Base-by-base conservation (phyloP, 768 basidiomycete genomes). In the Flagelloscypha sp. region DNA sequence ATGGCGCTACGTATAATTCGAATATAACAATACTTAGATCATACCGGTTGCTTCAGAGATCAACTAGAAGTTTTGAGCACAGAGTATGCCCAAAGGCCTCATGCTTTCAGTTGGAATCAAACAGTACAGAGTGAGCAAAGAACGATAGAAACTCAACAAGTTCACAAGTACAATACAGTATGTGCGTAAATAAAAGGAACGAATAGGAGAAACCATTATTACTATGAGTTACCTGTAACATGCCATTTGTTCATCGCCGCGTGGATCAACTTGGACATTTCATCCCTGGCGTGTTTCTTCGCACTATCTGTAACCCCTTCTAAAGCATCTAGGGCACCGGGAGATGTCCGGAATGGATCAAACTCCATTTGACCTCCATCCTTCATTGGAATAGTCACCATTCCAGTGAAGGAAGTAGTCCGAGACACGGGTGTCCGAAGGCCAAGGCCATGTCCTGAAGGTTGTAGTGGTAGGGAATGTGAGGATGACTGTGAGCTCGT, bases 291-390 rank as follows among this genome's bases (percentile, higher is more conserved):
- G 45, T 84, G 76, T 50, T 84, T 84, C 68, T 87, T 88, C 27
- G 85, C 84, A 47, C 79, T 82, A 37, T 80, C 75, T 0, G 82
- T 75, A 40, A 89, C 83, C 4, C 84, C 84, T 35, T 84, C 79
- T 6, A 87, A 65, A 21, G 72, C 76, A 48, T 88, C 83, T 20
- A 93, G 59, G 31, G 83, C 67, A 2, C 70, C 66, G 1, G 86
- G 79, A 2, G 81, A 77, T 10, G 83, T 78, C 40, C 69, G 66
- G 27, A 93, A 61, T 7, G 89, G 88, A 46, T 94, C 83, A 48
- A 94, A 90, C 52, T 81, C 79, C 17, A 94, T 66, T n/a, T 83
- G 55, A 46, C 82, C 76, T 0, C 89, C 89, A 45, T 89, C 85
- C 25, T 69, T 74, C 0, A 79, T 87, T 4, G 84, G 77, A n/a